Percentiles rank a stretch among this genome's conserved stretches.
phyloP scores from a whole-genome alignment of 2,329 filamentous ascomycete species.

The Hypoxylon sp. region DNA sequence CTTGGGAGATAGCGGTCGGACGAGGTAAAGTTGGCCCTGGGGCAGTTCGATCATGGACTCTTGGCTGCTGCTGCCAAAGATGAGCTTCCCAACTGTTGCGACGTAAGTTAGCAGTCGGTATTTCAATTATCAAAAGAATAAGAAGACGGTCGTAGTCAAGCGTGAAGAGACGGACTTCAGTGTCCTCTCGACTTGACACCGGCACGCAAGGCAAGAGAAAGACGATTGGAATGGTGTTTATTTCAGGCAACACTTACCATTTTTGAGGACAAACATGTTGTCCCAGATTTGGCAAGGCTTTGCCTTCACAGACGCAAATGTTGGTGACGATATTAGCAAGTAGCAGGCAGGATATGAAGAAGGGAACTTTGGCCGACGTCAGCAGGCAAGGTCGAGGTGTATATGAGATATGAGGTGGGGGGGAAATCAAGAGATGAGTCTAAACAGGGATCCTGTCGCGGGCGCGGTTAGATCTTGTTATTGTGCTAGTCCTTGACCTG shows the following conservation, averaged over 20 bases:
- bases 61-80: conserved; percentile 87
- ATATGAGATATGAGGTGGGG: conserved; percentile 5
- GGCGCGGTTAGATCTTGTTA: conserved; percentile 10
- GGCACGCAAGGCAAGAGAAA: background rate
- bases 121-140: background rate
- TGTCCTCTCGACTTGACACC: background rate
- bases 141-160: background rate
- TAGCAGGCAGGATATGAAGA: background rate
- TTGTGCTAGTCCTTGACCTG: no score
- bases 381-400: background rate
- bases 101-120: conserved; percentile 4
- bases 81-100: conserved; percentile 80
- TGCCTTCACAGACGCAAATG: conserved; percentile 2
- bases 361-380: background rate
- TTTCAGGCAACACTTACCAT: conserved; percentile 46
- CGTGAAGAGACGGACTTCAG: background rate
- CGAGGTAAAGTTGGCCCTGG: conserved; percentile 96
- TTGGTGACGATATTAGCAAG: background rate
- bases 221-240: conserved; percentile 5
- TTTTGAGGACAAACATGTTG: conserved; percentile 54
- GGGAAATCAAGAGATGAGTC: background rate
- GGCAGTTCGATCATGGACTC: conserved; percentile 94
- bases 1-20: conserved; percentile 93
- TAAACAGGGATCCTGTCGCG: conserved; percentile 15
- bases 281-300: conserved; percentile 7